Percentiles rank a stretch among this genome's conserved stretches.
phyloP scores from a whole-genome alignment of 176 grass and related monocot species.

The Typha latifolia region DNA sequence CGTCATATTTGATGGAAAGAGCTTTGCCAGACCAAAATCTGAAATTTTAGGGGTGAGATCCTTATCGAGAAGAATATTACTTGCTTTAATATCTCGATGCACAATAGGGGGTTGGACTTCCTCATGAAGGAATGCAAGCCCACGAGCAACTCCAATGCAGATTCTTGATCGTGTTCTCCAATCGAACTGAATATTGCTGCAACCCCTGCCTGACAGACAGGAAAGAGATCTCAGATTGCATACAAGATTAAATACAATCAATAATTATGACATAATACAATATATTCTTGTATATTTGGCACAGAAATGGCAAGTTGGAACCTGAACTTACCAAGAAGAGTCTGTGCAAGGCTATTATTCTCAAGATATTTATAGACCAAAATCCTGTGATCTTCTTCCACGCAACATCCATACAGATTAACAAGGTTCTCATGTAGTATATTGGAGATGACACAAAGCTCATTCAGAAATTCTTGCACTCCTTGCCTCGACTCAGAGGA shows the following conservation, averaged over 20 bases:
- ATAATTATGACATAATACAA: not conserved
- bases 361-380: conserved; percentile 77
- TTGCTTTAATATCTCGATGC: conserved; percentile 88
- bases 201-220: conserved; percentile 31
- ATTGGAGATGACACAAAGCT: conserved; percentile 55
- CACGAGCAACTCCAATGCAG: conserved; percentile 45
- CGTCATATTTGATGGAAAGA: conserved; percentile 55
- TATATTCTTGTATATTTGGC: not conserved
- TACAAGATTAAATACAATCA: not conserved
- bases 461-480: conserved; percentile 66
- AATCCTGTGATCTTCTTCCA: conserved; percentile 58
- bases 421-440: conserved; percentile 73
- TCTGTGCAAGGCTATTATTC: conserved; percentile 77
- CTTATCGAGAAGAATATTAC: conserved; percentile 78
- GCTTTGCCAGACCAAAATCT: conserved; percentile 75
- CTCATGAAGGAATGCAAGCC: conserved; percentile 72
- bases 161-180: conserved; percentile 64
- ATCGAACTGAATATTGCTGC: conserved; percentile 46
- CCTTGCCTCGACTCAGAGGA: conserved; percentile 70
- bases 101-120: conserved; percentile 46
- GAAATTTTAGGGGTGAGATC: conserved; percentile 64
- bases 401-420: conserved; percentile 59
- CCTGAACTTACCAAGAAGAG: conserved; percentile 50
- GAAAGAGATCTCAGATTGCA: conserved; percentile 2
- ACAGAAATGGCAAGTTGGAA: not conserved